These are phyloP conservation scores for Pistacia atlantica DNA, from an alignment of 345 rosid genomes.

Conservation along the genomic window DNA sequence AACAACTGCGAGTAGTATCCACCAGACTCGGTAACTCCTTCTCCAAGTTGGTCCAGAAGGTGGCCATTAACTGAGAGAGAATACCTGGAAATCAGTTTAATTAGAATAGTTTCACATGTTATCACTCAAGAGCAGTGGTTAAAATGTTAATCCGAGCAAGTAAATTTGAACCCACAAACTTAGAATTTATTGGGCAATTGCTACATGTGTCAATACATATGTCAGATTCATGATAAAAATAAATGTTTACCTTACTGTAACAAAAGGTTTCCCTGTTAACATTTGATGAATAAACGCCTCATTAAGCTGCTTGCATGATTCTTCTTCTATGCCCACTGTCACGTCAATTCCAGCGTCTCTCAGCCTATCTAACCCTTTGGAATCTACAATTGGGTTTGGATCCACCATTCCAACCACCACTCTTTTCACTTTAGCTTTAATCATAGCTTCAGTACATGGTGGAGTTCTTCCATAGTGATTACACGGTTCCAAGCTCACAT, in stretches of 20 bases:
- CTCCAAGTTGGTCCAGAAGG: constrained; percentile 59
- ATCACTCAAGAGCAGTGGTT: not conserved
- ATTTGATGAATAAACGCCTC: constrained; percentile 77
- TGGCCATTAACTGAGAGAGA: constrained; percentile 70
- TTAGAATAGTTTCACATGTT: not conserved
- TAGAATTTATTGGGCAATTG: not conserved
- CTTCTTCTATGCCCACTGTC: constrained; percentile 69
- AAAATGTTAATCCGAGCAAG: not conserved
- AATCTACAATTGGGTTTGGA: constrained; percentile 89
- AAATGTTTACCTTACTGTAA: constrained; percentile 62
- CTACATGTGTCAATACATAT: not conserved
- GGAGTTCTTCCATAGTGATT: constrained; percentile 92
- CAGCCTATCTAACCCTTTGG: constrained; percentile 63
- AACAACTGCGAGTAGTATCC: constrained; percentile 75
- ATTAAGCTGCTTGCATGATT: constrained; percentile 72
- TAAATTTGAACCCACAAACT: not conserved
- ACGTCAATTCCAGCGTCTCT: constrained; percentile 72
- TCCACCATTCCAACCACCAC: constrained; percentile 86
- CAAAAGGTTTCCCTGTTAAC: constrained; percentile 67
- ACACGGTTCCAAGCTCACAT: constrained; percentile 93
- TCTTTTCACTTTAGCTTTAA: constrained; percentile 80
- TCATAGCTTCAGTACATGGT: constrained; percentile 85
- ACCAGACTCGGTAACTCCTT: constrained; percentile 47
- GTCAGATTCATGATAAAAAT: not conserved
- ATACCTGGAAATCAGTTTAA: constrained; percentile 45